A percentile compares a stretch with the other conserved stretches of the same genome.
Evolutionary conservation across 2,329 filamentous ascomycete species (phyloP).

Genomic region (Diplodia seriata): DNA sequence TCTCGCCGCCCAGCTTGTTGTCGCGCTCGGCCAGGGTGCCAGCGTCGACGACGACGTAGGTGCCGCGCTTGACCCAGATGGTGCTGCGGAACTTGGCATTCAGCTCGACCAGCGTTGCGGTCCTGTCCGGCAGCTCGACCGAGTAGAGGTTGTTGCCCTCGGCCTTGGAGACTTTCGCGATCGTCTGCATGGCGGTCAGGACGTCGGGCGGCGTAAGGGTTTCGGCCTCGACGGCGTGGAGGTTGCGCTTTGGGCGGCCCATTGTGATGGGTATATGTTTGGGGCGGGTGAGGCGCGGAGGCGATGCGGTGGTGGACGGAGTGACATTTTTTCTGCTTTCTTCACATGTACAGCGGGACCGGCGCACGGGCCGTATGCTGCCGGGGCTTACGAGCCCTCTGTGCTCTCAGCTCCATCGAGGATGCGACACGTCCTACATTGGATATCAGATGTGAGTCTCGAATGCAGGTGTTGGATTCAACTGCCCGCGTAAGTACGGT

Average conservation of each 20-base stretch:
- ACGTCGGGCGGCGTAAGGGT: constrained; percentile 65
- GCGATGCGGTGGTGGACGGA: not conserved
- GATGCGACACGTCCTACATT: too few relatives aligned
- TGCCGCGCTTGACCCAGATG: constrained; percentile 90
- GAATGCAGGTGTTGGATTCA: too few relatives aligned
- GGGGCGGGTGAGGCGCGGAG: not conserved
- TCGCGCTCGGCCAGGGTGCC: constrained; percentile 68
- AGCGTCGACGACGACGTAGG: constrained; percentile 84
- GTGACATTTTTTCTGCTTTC: not conserved
- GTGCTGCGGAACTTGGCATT: constrained; percentile 86
- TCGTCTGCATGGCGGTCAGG: constrained; percentile 61
- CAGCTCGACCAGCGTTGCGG: constrained; percentile 77
- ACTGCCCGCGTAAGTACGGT: too few relatives aligned
- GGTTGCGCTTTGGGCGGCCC: constrained; percentile 76
- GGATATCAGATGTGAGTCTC: too few relatives aligned
- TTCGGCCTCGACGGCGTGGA: constrained; percentile 79
- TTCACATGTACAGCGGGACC: not conserved
- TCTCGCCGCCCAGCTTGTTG: constrained; percentile 84
- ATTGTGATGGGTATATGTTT: constrained; percentile 53
- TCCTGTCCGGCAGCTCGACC: constrained; percentile 71
- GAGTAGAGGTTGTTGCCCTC: constrained; percentile 90
- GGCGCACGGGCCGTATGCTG: not conserved
- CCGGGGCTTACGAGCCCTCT: too few relatives aligned
- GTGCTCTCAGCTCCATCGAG: too few relatives aligned
- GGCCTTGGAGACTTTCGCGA: constrained; percentile 80